Base-by-base conservation (phyloP, 441 rosid species). In the Bruguiera hainesii region DNA sequence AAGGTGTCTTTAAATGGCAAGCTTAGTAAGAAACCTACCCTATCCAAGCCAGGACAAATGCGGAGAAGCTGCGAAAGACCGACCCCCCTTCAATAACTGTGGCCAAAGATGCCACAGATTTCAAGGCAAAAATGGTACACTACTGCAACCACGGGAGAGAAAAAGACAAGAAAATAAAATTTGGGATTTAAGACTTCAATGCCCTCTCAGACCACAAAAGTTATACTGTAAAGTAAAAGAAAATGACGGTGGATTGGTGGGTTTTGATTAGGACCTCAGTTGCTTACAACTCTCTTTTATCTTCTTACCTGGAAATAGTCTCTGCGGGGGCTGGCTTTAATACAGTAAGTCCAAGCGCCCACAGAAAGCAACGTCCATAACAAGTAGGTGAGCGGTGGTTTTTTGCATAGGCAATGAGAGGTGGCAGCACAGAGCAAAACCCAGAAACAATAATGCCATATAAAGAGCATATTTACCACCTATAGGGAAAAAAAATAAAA, bases 51-150 rank as follows among this genome's bases (percentile, higher is more conserved):
- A 50, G 57, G 74, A 68, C 64, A 69, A 66, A 49, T 26, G 46
- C 68, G 58, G 76, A 61, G 68, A 39, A 65, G 74, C 35, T 55
- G 56, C 50, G 68, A 33, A 61, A 52, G 58, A 28, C 66, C 64
- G 29, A 61, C 61, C 64, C 48, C 46, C 48, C 18, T 13, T 13
- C 13, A 39, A 11, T 39, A 39, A 39, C 5, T 13, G 48, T 13
- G 48, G 48, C 48, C 50, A 39, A 78, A 70, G 9, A 58, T 35
- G 62, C 71, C 74, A 74, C 82, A 78, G 60, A 77, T 76, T 62
- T 77, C 80, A 73, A 76, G 73, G 67, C 35, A 8, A 64, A 69
- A 73, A 63, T 63, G 73, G 73, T 58, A 73, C 75, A 60, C 74
- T 71, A 63, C 71, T 69, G 67, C 69, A 71, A 67, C 42, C 68